Conservation (phyloP, 768 basidiomycete species). For the Lactarius evosmus region DNA sequence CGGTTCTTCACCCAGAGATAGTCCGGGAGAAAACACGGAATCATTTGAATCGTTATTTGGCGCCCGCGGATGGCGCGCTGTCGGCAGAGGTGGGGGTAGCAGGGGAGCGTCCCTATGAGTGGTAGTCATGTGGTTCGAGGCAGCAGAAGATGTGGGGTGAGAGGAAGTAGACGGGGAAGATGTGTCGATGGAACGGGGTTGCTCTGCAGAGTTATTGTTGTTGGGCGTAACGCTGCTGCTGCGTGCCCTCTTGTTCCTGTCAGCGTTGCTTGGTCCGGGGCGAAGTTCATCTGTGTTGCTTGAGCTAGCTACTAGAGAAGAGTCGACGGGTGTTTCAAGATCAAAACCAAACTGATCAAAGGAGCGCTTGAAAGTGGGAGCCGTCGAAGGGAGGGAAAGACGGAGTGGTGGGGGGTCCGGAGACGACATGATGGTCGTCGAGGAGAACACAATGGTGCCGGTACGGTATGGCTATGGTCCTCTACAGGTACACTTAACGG, state of each 20-base stretch:
- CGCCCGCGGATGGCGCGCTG: constrained; percentile 10
- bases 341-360: constrained; percentile 58
- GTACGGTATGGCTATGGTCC: neutral
- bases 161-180: constrained; percentile 19
- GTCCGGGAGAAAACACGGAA: constrained; percentile 5
- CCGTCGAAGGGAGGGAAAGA: constrained; percentile 47
- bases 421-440: constrained; percentile 33
- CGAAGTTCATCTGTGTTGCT: constrained; percentile 30
- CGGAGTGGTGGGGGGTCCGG: constrained; percentile 49
- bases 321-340: constrained; percentile 44
- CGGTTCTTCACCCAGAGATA: constrained; percentile 6
- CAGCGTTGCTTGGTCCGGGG: constrained; percentile 22
- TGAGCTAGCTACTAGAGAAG: constrained; percentile 31
- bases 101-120: constrained; percentile 14
- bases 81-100: neutral
- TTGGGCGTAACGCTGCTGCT: constrained; percentile 23
- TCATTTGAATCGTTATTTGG: constrained; percentile 7
- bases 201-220: constrained; percentile 9
- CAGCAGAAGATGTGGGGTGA: constrained; percentile 11
- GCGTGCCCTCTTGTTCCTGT: constrained; percentile 27
- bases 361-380: constrained; percentile 58
- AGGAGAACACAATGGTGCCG: constrained; percentile 18
- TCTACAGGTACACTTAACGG: neutral
- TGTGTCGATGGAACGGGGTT: constrained; percentile 14
- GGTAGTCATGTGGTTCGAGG: constrained; percentile 11